These are phyloP conservation scores for Musa balbisiana DNA, from an alignment of 202 grass and related monocot species.

Conservation along the genomic window DNA sequence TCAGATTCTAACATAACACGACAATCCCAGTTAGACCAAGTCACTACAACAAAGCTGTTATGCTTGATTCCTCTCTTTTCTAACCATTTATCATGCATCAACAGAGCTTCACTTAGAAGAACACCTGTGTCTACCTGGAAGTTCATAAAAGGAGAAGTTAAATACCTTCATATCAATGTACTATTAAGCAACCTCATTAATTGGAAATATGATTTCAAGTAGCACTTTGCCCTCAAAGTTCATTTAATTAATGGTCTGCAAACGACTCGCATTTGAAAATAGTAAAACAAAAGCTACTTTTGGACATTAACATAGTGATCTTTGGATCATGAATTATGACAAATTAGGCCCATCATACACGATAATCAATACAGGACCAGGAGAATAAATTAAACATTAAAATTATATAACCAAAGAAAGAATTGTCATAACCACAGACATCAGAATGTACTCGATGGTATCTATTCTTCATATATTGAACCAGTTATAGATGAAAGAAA, in stretches of 20 bases:
- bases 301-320: no score
- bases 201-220: neutral
- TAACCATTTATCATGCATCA: constrained; percentile 99
- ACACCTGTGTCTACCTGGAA: constrained; percentile 95
- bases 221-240: neutral
- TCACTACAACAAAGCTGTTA: constrained; percentile 92
- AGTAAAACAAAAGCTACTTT: no score
- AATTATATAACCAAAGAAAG: no score
- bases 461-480: no score
- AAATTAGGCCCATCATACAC: no score
- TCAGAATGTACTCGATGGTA: no score
- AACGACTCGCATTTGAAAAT: no score
- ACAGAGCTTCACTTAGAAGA: constrained; percentile 80
- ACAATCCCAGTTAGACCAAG: constrained; percentile 99
- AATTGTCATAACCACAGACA: no score
- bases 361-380: no score
- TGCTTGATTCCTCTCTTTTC: constrained; percentile 96
- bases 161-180: neutral
- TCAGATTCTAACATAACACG: constrained; percentile 96
- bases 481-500: no score
- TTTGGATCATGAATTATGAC: no score
- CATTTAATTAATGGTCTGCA: neutral
- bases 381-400: no score
- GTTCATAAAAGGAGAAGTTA: neutral
- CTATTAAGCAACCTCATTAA: neutral